Conservation (phyloP, 331 rosid genomes). For the Prunus yedoensis region DNA sequence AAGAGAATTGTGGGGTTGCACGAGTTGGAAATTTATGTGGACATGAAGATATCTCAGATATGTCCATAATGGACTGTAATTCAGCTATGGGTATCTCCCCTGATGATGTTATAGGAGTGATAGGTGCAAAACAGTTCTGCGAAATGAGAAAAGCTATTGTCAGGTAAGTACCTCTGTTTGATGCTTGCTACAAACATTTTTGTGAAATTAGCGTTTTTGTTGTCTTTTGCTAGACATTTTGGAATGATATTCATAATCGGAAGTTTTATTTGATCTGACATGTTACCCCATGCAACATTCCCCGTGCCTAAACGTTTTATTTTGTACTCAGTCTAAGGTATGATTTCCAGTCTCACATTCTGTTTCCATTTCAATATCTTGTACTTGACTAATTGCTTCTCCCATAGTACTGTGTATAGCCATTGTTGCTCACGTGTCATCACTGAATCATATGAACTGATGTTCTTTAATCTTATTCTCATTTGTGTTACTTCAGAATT, state of each 20-base stretch:
- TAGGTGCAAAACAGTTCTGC: conserved; percentile 69
- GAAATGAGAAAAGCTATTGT: conserved; percentile 53
- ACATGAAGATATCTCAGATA: conserved; percentile 28
- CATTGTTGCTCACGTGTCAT: background rate
- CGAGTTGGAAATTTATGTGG: conserved; percentile 25
- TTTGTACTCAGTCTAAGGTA: too few species aligned
- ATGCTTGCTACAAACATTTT: conserved; percentile 1
- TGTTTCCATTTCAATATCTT: too few species aligned
- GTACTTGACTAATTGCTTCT: too few species aligned
- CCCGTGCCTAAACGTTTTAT: too few species aligned
- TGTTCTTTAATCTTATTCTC: background rate
- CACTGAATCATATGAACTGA: background rate
- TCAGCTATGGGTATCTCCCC: conserved; percentile 40
- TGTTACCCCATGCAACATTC: background rate
- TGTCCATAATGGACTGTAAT: conserved; percentile 23
- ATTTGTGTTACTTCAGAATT: background rate
- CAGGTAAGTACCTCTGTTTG: conserved; percentile 53
- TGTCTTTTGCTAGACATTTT: too few species aligned
- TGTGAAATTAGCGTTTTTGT: background rate
- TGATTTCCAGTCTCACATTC: too few species aligned
- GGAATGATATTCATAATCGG: too few species aligned
- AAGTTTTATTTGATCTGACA: too few species aligned
- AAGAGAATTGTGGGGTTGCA: conserved; percentile 26
- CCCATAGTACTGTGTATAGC: too few species aligned
- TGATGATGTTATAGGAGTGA: conserved; percentile 46